Percentiles rank a stretch among this genome's conserved stretches.
phyloP scores from a whole-genome alignment of 768 basidiomycete genomes.

The Amanita polypyramis region DNA sequence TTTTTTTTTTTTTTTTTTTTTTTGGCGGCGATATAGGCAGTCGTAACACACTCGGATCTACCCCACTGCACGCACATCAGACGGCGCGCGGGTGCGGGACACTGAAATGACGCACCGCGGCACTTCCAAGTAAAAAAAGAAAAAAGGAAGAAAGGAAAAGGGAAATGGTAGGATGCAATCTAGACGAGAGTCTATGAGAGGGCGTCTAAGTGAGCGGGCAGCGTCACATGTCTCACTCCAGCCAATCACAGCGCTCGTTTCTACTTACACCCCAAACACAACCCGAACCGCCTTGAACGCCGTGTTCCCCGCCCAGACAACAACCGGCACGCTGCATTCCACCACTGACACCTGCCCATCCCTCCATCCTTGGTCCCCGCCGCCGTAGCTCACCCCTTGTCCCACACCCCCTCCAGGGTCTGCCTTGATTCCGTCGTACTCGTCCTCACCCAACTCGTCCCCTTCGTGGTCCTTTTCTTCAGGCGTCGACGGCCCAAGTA shows the following conservation, averaged over 20 bases:
- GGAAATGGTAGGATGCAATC: background rate
- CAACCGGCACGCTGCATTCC: conserved; percentile 88
- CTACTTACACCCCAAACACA: conserved; percentile 56
- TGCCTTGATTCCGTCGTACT: conserved; percentile 39
- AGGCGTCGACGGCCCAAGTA: conserved; percentile 10
- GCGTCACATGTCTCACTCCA: conserved; percentile 1
- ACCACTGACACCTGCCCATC: conserved; percentile 76
- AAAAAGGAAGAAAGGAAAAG: background rate
- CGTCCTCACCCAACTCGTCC: conserved; percentile 33
- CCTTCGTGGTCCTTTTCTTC: conserved; percentile 53
- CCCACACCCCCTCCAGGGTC: conserved; percentile 40
- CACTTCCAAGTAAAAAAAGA: background rate
- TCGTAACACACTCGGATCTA: background rate
- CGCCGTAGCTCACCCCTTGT: conserved; percentile 39
- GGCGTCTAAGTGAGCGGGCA: background rate
- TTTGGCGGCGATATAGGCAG: background rate
- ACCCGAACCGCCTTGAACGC: conserved; percentile 74
- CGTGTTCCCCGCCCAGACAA: conserved; percentile 84
- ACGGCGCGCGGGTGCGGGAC: background rate
- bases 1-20: too few species aligned
- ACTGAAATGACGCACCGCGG: background rate
- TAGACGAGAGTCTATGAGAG: background rate
- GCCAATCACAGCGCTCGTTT: background rate
- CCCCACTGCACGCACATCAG: background rate
- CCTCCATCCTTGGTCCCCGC: conserved; percentile 51